Conservation (phyloP, 2,329 filamentous ascomycete genomes). For the Beauveria medogensis region DNA sequence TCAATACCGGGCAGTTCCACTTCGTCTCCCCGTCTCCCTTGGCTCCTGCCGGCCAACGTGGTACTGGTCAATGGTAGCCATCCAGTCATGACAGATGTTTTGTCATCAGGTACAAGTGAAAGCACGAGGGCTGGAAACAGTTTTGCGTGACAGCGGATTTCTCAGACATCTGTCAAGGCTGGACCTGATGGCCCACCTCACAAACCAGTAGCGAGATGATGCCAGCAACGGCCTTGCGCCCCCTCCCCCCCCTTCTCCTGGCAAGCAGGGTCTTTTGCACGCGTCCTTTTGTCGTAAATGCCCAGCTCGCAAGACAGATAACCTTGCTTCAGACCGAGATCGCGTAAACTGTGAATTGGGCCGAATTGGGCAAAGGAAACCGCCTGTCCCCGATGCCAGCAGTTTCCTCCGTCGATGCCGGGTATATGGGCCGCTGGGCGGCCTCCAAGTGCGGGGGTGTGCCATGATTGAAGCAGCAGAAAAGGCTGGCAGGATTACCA, state of each 20-base stretch:
- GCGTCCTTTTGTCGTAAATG: neutral
- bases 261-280: neutral
- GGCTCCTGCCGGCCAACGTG: neutral
- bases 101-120: neutral
- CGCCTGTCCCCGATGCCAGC: neutral
- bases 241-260: neutral
- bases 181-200: neutral
- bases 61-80: neutral
- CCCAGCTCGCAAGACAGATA: neutral
- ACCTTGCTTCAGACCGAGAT: neutral
- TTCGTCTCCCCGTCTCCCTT: neutral
- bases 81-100: neutral
- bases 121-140: neutral
- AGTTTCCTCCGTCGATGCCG: neutral
- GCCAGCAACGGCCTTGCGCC: neutral
- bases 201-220: neutral
- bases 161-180: neutral
- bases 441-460: slow-evolving; percentile 9
- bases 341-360: neutral
- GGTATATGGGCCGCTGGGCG: neutral
- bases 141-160: no score
- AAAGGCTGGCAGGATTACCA: neutral
- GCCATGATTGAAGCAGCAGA: neutral
- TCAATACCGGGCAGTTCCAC: neutral
- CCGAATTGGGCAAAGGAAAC: neutral